Conservation (phyloP, 345 rosid genomes). For the Hevea brasiliensis region DNA sequence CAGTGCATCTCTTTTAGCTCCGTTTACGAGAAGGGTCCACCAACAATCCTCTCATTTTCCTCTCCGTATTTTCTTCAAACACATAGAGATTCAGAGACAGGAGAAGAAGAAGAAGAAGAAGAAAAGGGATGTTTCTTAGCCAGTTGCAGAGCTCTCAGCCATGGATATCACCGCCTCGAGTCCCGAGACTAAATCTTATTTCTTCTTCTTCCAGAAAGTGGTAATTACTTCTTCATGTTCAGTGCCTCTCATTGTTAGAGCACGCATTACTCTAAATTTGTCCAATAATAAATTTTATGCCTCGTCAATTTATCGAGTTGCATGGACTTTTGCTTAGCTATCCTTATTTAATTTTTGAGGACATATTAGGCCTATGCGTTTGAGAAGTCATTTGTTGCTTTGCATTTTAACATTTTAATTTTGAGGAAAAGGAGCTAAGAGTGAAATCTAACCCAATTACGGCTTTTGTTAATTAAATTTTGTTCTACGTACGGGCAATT, state of each 20-base stretch:
- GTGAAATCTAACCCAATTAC: neutral
- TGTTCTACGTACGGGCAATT: neutral
- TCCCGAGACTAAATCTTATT: constrained; percentile 2
- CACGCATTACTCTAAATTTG: neutral
- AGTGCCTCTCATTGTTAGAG: neutral
- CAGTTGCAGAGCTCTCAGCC: constrained; percentile 9
- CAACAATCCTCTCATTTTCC: no score
- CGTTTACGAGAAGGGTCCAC: no score
- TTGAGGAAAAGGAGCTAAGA: neutral
- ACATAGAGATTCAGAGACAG: neutral
- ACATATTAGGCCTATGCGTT: neutral
- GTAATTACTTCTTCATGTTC: neutral
- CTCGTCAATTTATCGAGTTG: neutral
- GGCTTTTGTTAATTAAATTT: neutral
- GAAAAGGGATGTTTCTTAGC: constrained; percentile 5
- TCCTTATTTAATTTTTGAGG: neutral
- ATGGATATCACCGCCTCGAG: neutral
- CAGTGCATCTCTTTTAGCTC: no score
- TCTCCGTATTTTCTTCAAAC: constrained; percentile 12
- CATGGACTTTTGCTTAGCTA: neutral
- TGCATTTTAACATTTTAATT: neutral
- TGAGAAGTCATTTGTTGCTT: neutral
- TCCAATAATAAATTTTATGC: neutral
- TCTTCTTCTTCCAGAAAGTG: neutral
- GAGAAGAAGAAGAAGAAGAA: neutral